Percentiles rank a stretch among this genome's conserved stretches.
phyloP scores from a whole-genome alignment of 2,329 filamentous ascomycete genomes.

The Epichloe brachyelytri region DNA sequence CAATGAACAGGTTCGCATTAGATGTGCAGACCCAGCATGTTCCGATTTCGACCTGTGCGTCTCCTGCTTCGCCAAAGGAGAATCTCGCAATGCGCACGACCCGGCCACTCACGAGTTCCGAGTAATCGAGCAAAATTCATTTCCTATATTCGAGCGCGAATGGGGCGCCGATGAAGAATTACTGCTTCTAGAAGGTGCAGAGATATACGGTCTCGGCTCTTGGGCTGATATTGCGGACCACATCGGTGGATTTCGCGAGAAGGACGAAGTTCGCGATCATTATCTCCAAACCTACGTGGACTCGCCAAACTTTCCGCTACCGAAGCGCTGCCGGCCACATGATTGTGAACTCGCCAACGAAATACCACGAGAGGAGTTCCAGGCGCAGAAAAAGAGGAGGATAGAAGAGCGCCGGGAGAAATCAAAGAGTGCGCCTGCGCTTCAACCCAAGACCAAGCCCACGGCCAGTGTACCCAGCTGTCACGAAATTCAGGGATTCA shows the following conservation, averaged over 20 bases:
- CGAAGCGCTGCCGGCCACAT: slow-evolving; percentile 69
- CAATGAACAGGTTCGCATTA: slow-evolving; percentile 66
- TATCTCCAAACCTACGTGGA: slow-evolving; percentile 82
- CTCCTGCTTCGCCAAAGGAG: slow-evolving; percentile 77
- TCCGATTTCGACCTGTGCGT: slow-evolving; percentile 96
- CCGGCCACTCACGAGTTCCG: slow-evolving; percentile 77
- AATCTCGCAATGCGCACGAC: slow-evolving; percentile 70
- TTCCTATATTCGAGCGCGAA: slow-evolving; percentile 86
- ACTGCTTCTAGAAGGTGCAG: slow-evolving; percentile 82
- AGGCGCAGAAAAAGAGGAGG: slow-evolving; percentile 78
- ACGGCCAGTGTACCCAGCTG: slow-evolving; percentile 91
- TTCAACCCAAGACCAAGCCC: slow-evolving; percentile 87
- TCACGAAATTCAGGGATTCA: slow-evolving; percentile 96
- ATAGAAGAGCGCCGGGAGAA: slow-evolving; percentile 87
- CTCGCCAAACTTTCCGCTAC: slow-evolving; percentile 72
- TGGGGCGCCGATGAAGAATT: slow-evolving; percentile 98
- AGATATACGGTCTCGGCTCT: slow-evolving; percentile 90
- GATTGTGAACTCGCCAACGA: slow-evolving; percentile 68
- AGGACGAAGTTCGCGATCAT: slow-evolving; percentile 91
- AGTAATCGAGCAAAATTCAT: slow-evolving; percentile 96
- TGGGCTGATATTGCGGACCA: slow-evolving; percentile 98
- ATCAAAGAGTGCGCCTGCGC: slow-evolving; percentile 68
- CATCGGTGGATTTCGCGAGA: slow-evolving; percentile 86
- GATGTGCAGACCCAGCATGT: slow-evolving; percentile 72
- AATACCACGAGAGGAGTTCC: slow-evolving; percentile 84